phyloP scores from a whole-genome alignment of 805 yeast species.

The Lachancea mirantina region DNA sequence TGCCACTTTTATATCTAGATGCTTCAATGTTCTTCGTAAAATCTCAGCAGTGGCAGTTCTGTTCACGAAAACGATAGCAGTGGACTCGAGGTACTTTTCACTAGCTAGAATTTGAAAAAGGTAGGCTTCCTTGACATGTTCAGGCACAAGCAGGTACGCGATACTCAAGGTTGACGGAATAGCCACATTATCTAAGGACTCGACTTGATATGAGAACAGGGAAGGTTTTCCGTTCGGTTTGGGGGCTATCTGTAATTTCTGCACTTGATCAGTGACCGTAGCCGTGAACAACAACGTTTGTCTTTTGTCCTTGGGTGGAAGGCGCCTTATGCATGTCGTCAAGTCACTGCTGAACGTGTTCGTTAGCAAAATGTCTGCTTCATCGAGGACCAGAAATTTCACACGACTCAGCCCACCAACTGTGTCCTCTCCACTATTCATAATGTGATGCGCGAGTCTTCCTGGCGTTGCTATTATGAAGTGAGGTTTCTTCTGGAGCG shows the following conservation, averaged over 20 bases:
- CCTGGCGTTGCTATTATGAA: constrained; percentile 97
- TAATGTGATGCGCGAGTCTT: constrained; percentile 84
- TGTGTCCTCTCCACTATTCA: constrained; percentile 84
- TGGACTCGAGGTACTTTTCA: constrained; percentile 54
- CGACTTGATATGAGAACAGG: constrained; percentile 66
- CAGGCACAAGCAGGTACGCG: constrained; percentile 70
- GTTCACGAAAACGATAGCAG: constrained; percentile 85
- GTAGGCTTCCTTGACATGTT: constrained; percentile 85
- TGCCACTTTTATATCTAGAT: constrained; percentile 72
- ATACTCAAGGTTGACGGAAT: constrained; percentile 68
- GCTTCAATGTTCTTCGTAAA: constrained; percentile 65
- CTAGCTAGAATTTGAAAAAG: constrained; percentile 59
- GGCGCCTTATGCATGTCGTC: constrained; percentile 56
- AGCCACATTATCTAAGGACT: constrained; percentile 64
- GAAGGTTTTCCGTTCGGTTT: constrained; percentile 47
- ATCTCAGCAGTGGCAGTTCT: constrained; percentile 87
- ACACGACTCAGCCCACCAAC: constrained; percentile 69
- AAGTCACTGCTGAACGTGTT: constrained; percentile 78
- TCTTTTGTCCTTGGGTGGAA: constrained; percentile 66
- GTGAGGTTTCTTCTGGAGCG: constrained; percentile 79
- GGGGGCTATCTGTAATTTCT: constrained; percentile 63
- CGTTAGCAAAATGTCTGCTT: constrained; percentile 87
- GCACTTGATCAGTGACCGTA: constrained; percentile 87
- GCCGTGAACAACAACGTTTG: constrained; percentile 93
- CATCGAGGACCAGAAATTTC: constrained; percentile 82